Conservation (phyloP, 78 protist genomes). For the Creolimax fragrantissima region DNA sequence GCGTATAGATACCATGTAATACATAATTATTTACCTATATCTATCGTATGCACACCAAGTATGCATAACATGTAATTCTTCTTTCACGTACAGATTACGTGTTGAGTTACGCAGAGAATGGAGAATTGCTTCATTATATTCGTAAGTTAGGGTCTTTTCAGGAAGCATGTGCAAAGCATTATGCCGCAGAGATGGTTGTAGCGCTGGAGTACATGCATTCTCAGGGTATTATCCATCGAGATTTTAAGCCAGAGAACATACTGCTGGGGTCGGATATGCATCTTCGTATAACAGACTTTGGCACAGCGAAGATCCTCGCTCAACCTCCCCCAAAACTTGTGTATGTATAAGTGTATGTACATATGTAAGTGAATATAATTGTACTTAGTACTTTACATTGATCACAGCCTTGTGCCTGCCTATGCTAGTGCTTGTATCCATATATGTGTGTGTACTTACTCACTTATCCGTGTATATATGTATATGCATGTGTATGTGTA, state of each 20-base stretch:
- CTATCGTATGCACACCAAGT: no score
- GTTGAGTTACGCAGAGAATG: conserved; percentile 22
- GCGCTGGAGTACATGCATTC: conserved; percentile 38
- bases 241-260: conserved; percentile 59
- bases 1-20: no score
- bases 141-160: conserved; percentile 26
- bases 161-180: conserved; percentile 3
- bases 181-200: conserved; percentile 39
- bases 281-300: conserved; percentile 56
- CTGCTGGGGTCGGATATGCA: conserved; percentile 28
- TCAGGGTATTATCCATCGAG: conserved; percentile 39
- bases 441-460: no score
- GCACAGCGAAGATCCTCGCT: background rate
- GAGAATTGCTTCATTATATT: conserved; percentile 34
- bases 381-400: no score
- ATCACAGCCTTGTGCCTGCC: no score
- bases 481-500: background rate
- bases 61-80: no score
- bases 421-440: no score
- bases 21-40: no score
- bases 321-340: background rate
- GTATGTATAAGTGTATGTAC: background rate
- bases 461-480: background rate
- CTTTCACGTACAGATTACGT: conserved; percentile 42
- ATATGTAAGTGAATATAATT: background rate